Evolutionary conservation across 345 rosid species (phyloP), one percentile per base, ranked within the genome.

Genomic region (Eucalyptus lansdowneana): DNA sequence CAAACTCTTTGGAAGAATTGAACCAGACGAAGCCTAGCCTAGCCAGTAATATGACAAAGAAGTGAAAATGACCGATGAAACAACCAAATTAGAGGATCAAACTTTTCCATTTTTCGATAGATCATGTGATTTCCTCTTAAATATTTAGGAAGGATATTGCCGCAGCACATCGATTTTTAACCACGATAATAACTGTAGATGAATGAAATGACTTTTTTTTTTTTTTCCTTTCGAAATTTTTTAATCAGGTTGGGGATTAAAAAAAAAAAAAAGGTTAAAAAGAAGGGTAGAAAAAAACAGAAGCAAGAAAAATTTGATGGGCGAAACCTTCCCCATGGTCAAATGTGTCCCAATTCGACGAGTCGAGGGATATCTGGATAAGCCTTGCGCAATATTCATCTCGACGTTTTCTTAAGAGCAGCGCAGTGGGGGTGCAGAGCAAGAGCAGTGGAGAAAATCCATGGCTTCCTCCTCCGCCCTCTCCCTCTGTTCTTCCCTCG

Each of bases 401-500:
- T 34, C 14, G 13, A 37, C 83, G 0, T 19, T 72, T 72, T 72
- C 1, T 53, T 1, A 2, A 0, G 62, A 56, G 62, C 62, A 24
- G 62, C 29, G 62, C 62, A 2, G 29, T 2, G 44, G 40, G 40
- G n/a, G 80, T 7, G 40, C 22, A 65, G 40, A 16, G 76, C 76
- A 50, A 69, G 80, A 9, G 83, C 80, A 69, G 24, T 8, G 69
- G 86, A 87, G 81, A 91, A 87, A 29, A 29, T 27, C 87, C 80
- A 88, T 95, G 89, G 93, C 97, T 37, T 91, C 95, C 29, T 90
- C 94, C 80, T 40, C 97, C 29, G 76, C 94, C 4, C 90, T 94
- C 54, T 89, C 97, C 87, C 97, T 97, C 87, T 95, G 96, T 92
- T 93, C 97, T 85, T 92, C 95, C 16, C 90, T 97, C 90, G 69